phyloP scores from a whole-genome alignment of 2,329 filamentous ascomycete species.

The Aspergillus terreus region DNA sequence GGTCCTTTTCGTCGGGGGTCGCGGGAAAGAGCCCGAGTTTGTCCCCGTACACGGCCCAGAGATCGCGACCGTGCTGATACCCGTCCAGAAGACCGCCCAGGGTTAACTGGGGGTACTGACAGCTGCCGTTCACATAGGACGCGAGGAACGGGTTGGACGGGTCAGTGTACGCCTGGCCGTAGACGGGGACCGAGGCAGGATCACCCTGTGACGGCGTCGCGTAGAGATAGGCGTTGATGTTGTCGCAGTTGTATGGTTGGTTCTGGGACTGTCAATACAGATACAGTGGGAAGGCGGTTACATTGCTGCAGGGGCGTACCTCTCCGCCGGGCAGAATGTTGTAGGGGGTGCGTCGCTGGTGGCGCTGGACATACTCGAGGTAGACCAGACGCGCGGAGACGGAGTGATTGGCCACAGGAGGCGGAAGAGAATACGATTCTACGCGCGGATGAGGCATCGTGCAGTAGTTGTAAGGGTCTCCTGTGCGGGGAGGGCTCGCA shows the following conservation, averaged over 20 bases:
- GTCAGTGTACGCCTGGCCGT: conserved; percentile 36
- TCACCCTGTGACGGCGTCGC: conserved; percentile 19
- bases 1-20: conserved; percentile 18
- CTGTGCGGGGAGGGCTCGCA: conserved; percentile 15
- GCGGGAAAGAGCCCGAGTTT: conserved; percentile 30
- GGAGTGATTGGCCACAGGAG: conserved; percentile 23
- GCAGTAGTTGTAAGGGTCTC: conserved; percentile 39
- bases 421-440: conserved; percentile 29
- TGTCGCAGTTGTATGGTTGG: conserved; percentile 36
- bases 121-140: conserved; percentile 31
- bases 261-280: conserved; percentile 20
- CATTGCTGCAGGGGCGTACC: conserved; percentile 14
- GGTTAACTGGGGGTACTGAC: conserved; percentile 39
- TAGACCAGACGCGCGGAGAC: conserved; percentile 32
- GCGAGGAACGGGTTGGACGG: conserved; percentile 31
- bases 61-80: conserved; percentile 35
- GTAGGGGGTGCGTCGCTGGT: conserved; percentile 38
- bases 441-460: conserved; percentile 38
- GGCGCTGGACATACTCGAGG: conserved; percentile 38
- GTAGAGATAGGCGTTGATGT: conserved; percentile 36
- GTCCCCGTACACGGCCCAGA: conserved; percentile 30
- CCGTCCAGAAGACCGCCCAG: conserved; percentile 37
- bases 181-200: conserved; percentile 26
- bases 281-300: not conserved
- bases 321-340: conserved; percentile 39